Base-by-base conservation (phyloP, 2,329 filamentous ascomycete genomes). In the Didymella exigua region DNA sequence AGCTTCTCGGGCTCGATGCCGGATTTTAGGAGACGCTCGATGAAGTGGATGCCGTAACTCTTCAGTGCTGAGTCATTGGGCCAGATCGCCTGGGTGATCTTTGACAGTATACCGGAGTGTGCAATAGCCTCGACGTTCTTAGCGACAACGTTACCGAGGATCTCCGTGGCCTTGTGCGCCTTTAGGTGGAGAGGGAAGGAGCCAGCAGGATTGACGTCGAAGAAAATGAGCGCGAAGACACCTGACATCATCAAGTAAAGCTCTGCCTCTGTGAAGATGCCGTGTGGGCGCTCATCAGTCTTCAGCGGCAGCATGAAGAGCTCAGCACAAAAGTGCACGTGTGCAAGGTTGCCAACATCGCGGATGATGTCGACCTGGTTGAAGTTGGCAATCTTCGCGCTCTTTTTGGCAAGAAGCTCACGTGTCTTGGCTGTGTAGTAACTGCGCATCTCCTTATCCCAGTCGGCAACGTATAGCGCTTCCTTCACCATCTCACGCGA, bases 301-400 rank as follows among this genome's bases (percentile, higher is more conserved):
- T 85, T 85, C 27, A 85, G 68, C 0, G 84, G 82, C 6, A 86
- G 69, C 60, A 78, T 79, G 71, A 84, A 85, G 21, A 86, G 69
- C 49, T 80, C 79, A 0, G 82, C 76, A 51, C 77, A 79, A 66
- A 86, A 85, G 65, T 83, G 80, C 4, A 82, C 78, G 61, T 84
- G 82, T 4, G 76, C 78, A 9, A 82, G 72, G 54, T 84, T 84
- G 58, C 81, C 79, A 31, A 85, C 76, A 70, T 85, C 83, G 53
- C 83, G 78, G 29, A 84, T 82, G 81, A 93, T 80, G 63, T 95
- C 90, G 34, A 91, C 82, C 68, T 90, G 87, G 47, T 83, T 83
- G 50, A 81, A 80, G 8, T 82, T 82, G 4, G 79, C 82, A 24
- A 93, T 80, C 52, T 80, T 82, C 72, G 85, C 89, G 37, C 84